phyloP scores from a whole-genome alignment of 148 eudicot species.

The Cornus suecica region DNA sequence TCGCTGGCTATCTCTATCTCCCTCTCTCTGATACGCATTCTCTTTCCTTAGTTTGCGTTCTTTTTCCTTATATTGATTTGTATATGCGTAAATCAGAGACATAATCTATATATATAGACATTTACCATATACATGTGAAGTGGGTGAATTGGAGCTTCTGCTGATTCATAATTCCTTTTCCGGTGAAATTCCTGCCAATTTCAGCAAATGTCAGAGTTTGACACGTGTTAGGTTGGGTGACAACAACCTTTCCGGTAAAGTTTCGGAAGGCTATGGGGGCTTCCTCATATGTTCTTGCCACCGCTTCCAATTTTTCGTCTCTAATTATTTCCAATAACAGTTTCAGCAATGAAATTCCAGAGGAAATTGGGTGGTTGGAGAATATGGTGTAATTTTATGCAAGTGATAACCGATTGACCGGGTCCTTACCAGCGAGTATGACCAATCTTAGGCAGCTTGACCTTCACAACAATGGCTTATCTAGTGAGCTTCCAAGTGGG shows the following conservation, averaged over 20 bases:
- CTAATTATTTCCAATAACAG: constrained; percentile 46
- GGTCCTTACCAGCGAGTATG: constrained; percentile 53
- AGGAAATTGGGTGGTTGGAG: constrained; percentile 56
- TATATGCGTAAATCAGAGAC: constrained; percentile 55
- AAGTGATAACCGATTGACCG: constrained; percentile 45
- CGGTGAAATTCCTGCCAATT: constrained; percentile 58
- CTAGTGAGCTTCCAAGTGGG: constrained; percentile 60
- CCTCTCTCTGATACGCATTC: no score
- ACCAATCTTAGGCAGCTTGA: constrained; percentile 46
- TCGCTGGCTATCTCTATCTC: no score
- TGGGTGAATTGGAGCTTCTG: constrained; percentile 49
- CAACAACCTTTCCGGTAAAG: constrained; percentile 54
- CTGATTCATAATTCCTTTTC: constrained; percentile 53
- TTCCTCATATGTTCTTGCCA: constrained; percentile 56
- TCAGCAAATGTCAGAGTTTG: constrained; percentile 51
- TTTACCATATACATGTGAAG: no score
- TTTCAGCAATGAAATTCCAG: constrained; percentile 62
- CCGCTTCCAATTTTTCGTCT: constrained; percentile 52
- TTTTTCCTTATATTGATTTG: no score
- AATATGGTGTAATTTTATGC: constrained; percentile 41
- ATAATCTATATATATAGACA: no score
- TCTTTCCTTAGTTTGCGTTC: no score
- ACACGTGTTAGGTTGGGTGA: constrained; percentile 49
- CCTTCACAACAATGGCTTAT: constrained; percentile 51
- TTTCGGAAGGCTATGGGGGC: constrained; percentile 69